Conservation (phyloP, 2,329 filamentous ascomycete genomes). For the Coniochaeta sp. region DNA sequence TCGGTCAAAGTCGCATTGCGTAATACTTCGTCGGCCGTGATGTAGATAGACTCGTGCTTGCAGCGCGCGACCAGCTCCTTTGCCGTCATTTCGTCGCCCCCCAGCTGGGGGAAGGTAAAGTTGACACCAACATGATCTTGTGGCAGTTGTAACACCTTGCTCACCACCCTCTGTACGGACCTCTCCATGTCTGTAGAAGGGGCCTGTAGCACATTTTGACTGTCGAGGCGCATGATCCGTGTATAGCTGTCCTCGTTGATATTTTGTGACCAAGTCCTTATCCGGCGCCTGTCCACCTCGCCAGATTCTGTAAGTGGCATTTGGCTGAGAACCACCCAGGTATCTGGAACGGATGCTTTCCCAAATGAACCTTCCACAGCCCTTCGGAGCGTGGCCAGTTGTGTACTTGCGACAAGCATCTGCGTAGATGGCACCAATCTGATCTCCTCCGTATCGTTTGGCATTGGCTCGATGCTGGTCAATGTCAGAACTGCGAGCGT, state of each 20-base stretch:
- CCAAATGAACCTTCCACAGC: neutral
- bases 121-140: constrained; percentile 34
- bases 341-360: constrained; percentile 30
- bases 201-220: constrained; percentile 24
- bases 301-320: constrained; percentile 36
- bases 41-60: constrained; percentile 28
- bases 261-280: constrained; percentile 49
- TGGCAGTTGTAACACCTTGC: constrained; percentile 29
- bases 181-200: constrained; percentile 31
- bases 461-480: constrained; percentile 18
- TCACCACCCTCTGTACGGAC: constrained; percentile 29
- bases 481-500: constrained; percentile 40
- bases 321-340: constrained; percentile 40
- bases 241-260: constrained; percentile 38
- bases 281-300: constrained; percentile 31
- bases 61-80: constrained; percentile 30
- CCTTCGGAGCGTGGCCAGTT: constrained; percentile 31
- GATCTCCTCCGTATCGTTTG: constrained; percentile 23
- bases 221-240: constrained; percentile 36
- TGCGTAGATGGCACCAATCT: constrained; percentile 28
- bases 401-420: constrained; percentile 31
- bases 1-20: constrained; percentile 29
- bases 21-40: constrained; percentile 29
- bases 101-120: constrained; percentile 30
- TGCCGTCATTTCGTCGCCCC: constrained; percentile 31